Conservation (phyloP, 164 flowering plant genomes). For the Chimonanthus salicifolius region DNA sequence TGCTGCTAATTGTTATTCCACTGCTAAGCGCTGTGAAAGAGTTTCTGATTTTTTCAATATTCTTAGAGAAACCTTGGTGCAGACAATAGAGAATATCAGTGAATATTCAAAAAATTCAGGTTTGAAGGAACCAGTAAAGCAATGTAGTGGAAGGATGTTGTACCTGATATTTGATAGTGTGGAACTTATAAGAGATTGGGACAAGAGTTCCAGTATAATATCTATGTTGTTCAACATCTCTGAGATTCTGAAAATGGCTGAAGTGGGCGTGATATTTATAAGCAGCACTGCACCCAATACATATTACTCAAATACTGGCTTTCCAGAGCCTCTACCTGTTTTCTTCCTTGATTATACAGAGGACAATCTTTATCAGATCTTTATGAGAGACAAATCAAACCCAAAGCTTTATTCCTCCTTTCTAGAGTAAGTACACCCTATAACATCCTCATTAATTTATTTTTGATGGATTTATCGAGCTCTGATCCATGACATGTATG, state of each 20-base stretch:
- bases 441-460: not conserved
- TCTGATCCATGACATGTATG: not conserved
- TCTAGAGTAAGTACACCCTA: slow-evolving; percentile 65
- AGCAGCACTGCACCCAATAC: slow-evolving; percentile 69
- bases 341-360: slow-evolving; percentile 73
- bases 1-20: slow-evolving; percentile 51
- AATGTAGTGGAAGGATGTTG: slow-evolving; percentile 54
- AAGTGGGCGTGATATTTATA: slow-evolving; percentile 73
- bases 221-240: slow-evolving; percentile 61
- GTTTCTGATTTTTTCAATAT: slow-evolving; percentile 74
- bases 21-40: slow-evolving; percentile 74
- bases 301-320: slow-evolving; percentile 55
- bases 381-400: slow-evolving; percentile 59
- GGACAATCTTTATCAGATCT: slow-evolving; percentile 64
- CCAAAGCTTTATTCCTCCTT: slow-evolving; percentile 70
- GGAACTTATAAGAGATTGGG: slow-evolving; percentile 81
- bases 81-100: slow-evolving; percentile 35
- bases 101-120: slow-evolving; percentile 25
- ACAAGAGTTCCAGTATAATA: slow-evolving; percentile 54
- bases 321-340: slow-evolving; percentile 56
- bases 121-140: slow-evolving; percentile 24
- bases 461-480: not conserved
- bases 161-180: slow-evolving; percentile 78
- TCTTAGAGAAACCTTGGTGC: slow-evolving; percentile 58
- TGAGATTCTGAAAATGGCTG: slow-evolving; percentile 65